Base-by-base conservation (phyloP, 768 basidiomycete genomes). In the Kwoniella sp. region DNA sequence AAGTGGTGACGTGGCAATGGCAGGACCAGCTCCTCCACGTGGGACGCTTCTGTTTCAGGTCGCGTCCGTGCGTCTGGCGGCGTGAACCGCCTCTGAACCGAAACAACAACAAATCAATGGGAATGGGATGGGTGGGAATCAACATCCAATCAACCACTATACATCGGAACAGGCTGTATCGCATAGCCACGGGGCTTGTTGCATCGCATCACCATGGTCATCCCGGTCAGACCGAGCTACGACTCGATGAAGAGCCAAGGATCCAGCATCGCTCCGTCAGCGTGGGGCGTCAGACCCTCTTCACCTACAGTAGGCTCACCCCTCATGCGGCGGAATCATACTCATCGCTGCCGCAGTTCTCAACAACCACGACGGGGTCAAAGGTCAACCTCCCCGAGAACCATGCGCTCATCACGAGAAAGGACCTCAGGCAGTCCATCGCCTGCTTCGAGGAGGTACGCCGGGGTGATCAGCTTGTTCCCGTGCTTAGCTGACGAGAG, bases 391-490 rank as follows among this genome's bases (percentile, higher is more conserved):
- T 71, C 25, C 56, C 64, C 10, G 63, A 63, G 14, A 33, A 59
- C 15, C 63, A 68, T 40, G 40, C 65, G n/a, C 41, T 73, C 29
- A 70, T 73, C 34, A 66, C 69, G 19, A 55, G 71, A 12, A 67
- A 69, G 44, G 71, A 73, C 40, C 59, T 73, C 0, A 42, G 69
- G 19, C 59, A 65, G 25, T 71, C 69, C 12, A 73, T 73, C 15
- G 47, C 59, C 10, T 67, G 69, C 32, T 62, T 73, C n/a, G 68
- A 72, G 46, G 70, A 72, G 32, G 70, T 71, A 37, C 19, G 62
- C 45, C 28, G 14, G 39, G 25, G 17, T 34, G 19, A 45, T 23
- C 2, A 38, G 11, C 25, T 40, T 19, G 23, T 19, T 27, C n/a
- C 32, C 19, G 27, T 1, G 23, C 33, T 11, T 11, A 38, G 49